Conservation (phyloP, 352 stramenopile genomes). For the Globisporangium spiculum region DNA sequence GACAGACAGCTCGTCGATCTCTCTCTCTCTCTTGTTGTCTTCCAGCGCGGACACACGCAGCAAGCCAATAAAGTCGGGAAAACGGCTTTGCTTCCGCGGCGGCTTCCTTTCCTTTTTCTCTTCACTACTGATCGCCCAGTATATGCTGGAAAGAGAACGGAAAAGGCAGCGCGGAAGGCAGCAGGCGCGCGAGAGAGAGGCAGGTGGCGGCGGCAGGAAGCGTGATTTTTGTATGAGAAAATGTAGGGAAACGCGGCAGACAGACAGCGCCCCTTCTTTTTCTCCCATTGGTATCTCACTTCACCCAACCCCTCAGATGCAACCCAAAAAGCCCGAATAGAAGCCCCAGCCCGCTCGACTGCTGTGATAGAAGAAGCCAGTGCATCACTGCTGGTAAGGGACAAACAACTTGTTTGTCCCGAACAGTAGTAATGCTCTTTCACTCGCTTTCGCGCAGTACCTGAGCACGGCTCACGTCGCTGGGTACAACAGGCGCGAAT, state of each 20-base stretch:
- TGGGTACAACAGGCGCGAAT: neutral
- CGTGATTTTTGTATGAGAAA: slow-evolving; percentile 1
- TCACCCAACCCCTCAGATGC: neutral
- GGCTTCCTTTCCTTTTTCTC: slow-evolving; percentile 2
- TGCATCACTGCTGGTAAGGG: neutral
- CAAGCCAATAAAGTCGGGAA: neutral
- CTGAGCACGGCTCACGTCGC: neutral
- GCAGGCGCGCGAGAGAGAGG: neutral
- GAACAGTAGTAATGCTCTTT: neutral
- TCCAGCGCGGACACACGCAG: neutral
- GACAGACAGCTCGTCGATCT: neutral
- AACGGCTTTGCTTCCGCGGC: neutral
- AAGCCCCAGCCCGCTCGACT: neutral
- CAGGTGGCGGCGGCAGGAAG: neutral
- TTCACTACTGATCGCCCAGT: neutral
- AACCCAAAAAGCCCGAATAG: neutral
- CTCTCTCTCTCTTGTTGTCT: neutral
- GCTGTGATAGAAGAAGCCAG: neutral
- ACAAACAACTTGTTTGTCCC: neutral
- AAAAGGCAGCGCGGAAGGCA: neutral
- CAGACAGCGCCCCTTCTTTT: neutral
- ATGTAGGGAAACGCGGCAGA: neutral
- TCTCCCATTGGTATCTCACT: neutral
- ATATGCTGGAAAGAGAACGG: neutral
- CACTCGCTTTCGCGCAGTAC: neutral